These are phyloP conservation scores for Daedaleopsis sinensis DNA, from an alignment of 768 basidiomycete genomes.

Conservation along the genomic window DNA sequence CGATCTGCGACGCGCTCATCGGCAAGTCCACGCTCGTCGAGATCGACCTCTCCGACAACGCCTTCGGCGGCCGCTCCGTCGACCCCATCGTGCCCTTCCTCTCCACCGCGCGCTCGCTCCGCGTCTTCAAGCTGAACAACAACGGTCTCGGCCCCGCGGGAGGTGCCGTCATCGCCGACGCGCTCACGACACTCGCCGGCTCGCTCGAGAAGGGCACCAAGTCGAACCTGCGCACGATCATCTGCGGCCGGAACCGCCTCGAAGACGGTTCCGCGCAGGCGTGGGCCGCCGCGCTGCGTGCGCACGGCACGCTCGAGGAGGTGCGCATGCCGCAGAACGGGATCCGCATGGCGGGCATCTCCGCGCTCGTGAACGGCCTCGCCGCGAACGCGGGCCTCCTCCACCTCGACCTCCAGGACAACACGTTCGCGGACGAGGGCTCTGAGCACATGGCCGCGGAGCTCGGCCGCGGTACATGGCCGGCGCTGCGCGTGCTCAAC, in stretches of 20 bases:
- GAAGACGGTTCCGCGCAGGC: slow-evolving; percentile 84
- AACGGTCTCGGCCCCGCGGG: slow-evolving; percentile 94
- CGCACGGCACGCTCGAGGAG: slow-evolving; percentile 78
- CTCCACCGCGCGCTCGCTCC: slow-evolving; percentile 77
- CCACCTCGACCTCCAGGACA: slow-evolving; percentile 91
- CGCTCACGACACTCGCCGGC: slow-evolving; percentile 75
- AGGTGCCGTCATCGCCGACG: slow-evolving; percentile 83
- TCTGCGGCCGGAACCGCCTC: slow-evolving; percentile 95
- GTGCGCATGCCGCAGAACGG: slow-evolving; percentile 98
- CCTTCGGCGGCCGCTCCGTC: slow-evolving; percentile 93
- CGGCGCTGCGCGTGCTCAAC: slow-evolving; percentile 75
- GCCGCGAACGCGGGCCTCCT: slow-evolving; percentile 65
- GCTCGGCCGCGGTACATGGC: slow-evolving; percentile 60
- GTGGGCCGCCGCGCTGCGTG: slow-evolving; percentile 89
- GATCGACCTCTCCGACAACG: slow-evolving; percentile 93
- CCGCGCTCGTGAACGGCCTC: slow-evolving; percentile 75
- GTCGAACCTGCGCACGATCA: slow-evolving; percentile 76
- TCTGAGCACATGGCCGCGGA: slow-evolving; percentile 62
- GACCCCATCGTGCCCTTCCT: slow-evolving; percentile 93
- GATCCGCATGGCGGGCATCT: slow-evolving; percentile 90
- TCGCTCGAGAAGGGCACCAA: slow-evolving; percentile 62
- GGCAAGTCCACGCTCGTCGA: slow-evolving; percentile 80
- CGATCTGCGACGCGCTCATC: slow-evolving; percentile 86
- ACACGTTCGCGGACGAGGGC: slow-evolving; percentile 69
- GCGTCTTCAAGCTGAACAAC: slow-evolving; percentile 90